phyloP scores from a whole-genome alignment of 306 rosid genomes.

The Vachellia pachyceras region DNA sequence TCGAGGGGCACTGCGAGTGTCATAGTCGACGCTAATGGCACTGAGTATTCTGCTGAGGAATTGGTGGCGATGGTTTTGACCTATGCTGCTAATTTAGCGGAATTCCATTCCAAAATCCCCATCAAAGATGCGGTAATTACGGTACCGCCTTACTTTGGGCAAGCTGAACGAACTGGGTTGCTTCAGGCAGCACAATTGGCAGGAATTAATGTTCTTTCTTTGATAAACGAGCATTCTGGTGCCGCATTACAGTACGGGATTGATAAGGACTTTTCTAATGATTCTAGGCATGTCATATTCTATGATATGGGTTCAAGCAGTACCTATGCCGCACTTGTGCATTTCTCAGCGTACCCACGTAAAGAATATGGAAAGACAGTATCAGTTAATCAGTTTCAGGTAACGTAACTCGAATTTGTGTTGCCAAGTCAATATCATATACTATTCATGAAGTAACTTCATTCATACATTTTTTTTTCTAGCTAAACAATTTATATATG shows the following conservation, averaged over 20 bases:
- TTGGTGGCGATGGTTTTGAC: slow-evolving; percentile 79
- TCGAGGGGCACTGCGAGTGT: slow-evolving; percentile 67
- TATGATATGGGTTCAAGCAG: slow-evolving; percentile 98
- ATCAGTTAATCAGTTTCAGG: slow-evolving; percentile 93
- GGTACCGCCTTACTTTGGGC: slow-evolving; percentile 95
- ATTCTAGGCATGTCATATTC: slow-evolving; percentile 80
- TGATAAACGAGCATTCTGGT: slow-evolving; percentile 92
- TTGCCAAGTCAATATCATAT: not conserved
- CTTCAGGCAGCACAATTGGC: slow-evolving; percentile 84
- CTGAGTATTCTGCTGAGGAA: slow-evolving; percentile 73
- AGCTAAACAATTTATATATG: not conserved
- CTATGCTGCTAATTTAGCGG: slow-evolving; percentile 73
- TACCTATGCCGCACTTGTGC: slow-evolving; percentile 85
- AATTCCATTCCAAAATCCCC: slow-evolving; percentile 83
- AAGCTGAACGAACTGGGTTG: slow-evolving; percentile 84
- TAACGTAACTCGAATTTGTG: slow-evolving; percentile 26
- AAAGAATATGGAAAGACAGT: slow-evolving; percentile 87
- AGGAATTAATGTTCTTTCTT: slow-evolving; percentile 81
- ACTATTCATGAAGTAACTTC: not conserved
- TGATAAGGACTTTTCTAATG: slow-evolving; percentile 90
- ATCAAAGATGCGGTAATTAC: slow-evolving; percentile 84
- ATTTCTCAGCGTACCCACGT: slow-evolving; percentile 75
- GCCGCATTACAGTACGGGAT: slow-evolving; percentile 98
- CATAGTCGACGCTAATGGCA: slow-evolving; percentile 54
- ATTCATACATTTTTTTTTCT: not conserved